Evolutionary conservation across 495 filamentous ascomycete species (phyloP).

Genomic region (Aspergillus ostianus): DNA sequence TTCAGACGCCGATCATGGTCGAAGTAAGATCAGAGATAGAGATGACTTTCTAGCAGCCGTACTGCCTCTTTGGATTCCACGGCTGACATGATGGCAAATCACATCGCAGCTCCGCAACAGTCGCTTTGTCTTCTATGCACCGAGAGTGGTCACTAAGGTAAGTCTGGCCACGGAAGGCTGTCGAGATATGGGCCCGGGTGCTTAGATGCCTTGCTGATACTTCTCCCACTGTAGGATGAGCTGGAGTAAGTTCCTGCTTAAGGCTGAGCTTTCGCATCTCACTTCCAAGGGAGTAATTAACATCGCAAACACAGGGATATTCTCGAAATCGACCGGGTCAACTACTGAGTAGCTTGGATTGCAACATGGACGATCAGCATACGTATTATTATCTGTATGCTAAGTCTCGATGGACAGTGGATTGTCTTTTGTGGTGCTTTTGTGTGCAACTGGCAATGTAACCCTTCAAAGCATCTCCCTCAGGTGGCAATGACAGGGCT

Average conservation of each 20-base stretch:
- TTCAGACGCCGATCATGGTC: slow-evolving; percentile 8
- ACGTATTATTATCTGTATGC: neutral
- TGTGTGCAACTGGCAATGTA: neutral
- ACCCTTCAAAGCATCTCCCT: neutral
- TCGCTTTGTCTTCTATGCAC: slow-evolving; percentile 17
- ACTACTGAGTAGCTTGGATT: neutral
- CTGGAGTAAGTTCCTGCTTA: slow-evolving; percentile 10
- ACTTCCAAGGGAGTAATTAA: neutral
- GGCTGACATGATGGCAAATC: neutral
- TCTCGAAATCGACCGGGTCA: slow-evolving; percentile 10
- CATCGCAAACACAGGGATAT: slow-evolving; percentile 11
- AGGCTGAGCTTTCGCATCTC: neutral
- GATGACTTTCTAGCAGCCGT: neutral
- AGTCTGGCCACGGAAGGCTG: neutral
- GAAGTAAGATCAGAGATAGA: slow-evolving; percentile 5
- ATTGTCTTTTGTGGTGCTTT: neutral
- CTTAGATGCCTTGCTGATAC: neutral
- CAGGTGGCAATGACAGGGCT: neutral
- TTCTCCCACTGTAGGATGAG: slow-evolving; percentile 1
- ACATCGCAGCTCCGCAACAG: slow-evolving; percentile 11
- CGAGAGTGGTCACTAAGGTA: slow-evolving; percentile 12
- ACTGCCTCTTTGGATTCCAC: neutral
- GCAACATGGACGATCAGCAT: too few species aligned
- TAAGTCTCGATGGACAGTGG: neutral
- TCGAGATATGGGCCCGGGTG: neutral